These are phyloP conservation scores for Debaryomyces singareniensis DNA, from an alignment of 1,139 yeast species.

Conservation along the genomic window DNA sequence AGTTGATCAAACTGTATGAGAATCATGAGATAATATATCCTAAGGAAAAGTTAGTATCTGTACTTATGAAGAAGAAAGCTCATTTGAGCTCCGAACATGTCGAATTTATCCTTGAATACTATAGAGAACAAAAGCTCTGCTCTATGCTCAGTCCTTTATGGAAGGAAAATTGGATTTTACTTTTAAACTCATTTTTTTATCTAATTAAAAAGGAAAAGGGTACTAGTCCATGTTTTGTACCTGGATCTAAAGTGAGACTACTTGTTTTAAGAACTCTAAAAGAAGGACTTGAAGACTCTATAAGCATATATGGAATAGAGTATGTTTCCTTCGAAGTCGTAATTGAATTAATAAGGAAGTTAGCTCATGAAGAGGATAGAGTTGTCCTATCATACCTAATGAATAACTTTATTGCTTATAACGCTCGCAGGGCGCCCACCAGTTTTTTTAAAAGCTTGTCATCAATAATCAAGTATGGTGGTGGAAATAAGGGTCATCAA, in stretches of 20 bases:
- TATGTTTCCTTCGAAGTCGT: conserved; percentile 22
- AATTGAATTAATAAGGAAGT: conserved; percentile 22
- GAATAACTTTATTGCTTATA: conserved; percentile 22
- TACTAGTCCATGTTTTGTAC: neutral
- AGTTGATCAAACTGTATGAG: conserved; percentile 28
- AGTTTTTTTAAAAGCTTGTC: conserved; percentile 15
- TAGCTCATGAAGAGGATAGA: conserved; percentile 21
- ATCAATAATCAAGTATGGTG: conserved; percentile 10
- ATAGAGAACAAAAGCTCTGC: conserved; percentile 46
- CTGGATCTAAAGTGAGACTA: conserved; percentile 20
- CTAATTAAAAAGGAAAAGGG: conserved; percentile 12
- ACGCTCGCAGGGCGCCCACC: conserved; percentile 18
- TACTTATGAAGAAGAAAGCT: conserved; percentile 34
- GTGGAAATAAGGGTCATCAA: conserved; percentile 6
- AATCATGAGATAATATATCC: conserved; percentile 39
- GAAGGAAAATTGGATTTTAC: conserved; percentile 40
- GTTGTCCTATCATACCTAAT: conserved; percentile 27
- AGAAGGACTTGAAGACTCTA: conserved; percentile 35
- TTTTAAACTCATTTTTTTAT: conserved; percentile 43
- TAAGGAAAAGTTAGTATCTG: conserved; percentile 34
- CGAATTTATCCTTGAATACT: conserved; percentile 39
- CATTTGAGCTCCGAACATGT: conserved; percentile 31
- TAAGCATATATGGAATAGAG: conserved; percentile 17
- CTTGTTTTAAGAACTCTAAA: conserved; percentile 38
- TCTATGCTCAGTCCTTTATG: conserved; percentile 49